Percentiles rank a stretch among this genome's conserved stretches.
Evolutionary conservation across 2,329 filamentous ascomycete genomes (phyloP).

Genomic region (Penicillium sp.): DNA sequence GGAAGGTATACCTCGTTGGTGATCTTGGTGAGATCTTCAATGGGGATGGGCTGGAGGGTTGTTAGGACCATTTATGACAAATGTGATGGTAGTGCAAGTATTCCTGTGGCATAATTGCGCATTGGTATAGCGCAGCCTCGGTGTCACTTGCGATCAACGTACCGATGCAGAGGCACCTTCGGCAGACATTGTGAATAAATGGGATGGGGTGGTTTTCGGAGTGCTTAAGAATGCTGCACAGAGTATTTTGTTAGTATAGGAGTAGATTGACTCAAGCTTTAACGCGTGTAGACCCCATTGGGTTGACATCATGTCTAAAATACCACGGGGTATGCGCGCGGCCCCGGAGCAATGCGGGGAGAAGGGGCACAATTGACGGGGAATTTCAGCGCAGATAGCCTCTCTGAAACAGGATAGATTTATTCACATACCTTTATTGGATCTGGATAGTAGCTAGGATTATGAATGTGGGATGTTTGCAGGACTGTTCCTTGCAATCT

Average conservation of each 20-base stretch:
- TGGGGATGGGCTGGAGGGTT: conserved; percentile 64
- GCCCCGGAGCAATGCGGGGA: conserved; percentile 19
- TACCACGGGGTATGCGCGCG: conserved; percentile 14
- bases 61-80: conserved; percentile 9
- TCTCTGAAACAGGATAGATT: no score
- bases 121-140: conserved; percentile 1
- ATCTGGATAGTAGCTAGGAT: background rate
- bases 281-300: conserved; percentile 11
- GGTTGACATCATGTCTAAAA: conserved; percentile 7
- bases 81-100: background rate
- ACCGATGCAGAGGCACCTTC: conserved; percentile 29
- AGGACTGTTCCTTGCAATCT: background rate
- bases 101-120: conserved; percentile 2
- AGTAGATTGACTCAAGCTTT: background rate
- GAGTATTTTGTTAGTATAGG: background rate
- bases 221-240: background rate
- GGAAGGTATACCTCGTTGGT: conserved; percentile 66
- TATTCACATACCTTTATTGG: conserved; percentile 9
- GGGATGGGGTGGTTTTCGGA: background rate
- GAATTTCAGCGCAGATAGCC: background rate
- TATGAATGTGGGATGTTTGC: conserved; percentile 2
- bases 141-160: conserved; percentile 13
- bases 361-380: conserved; percentile 13
- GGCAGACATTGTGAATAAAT: conserved; percentile 30
- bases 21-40: conserved; percentile 78